Conservation (phyloP, 2,329 filamentous ascomycete genomes). For the Onygenales sp. region DNA sequence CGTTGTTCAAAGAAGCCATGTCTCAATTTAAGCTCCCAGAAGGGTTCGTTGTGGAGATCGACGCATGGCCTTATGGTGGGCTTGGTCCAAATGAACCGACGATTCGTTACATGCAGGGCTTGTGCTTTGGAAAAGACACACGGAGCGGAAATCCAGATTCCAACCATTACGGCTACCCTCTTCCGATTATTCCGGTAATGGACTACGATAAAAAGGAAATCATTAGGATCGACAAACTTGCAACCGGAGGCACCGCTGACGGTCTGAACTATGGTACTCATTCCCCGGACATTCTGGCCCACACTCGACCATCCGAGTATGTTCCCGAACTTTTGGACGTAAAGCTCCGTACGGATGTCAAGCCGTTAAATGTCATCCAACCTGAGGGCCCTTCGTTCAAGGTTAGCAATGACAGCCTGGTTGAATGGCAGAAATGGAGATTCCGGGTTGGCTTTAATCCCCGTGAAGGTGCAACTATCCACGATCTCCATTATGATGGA, state of each 20-base stretch:
- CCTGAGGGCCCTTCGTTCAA: constrained; percentile 57
- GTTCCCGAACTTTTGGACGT: constrained; percentile 39
- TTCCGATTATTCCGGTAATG: constrained; percentile 52
- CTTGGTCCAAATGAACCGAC: constrained; percentile 38
- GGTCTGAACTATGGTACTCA: constrained; percentile 32
- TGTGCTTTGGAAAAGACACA: constrained; percentile 44
- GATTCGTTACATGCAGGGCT: constrained; percentile 43
- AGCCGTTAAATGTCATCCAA: constrained; percentile 61
- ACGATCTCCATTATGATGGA: constrained; percentile 56
- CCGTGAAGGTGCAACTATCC: constrained; percentile 57
- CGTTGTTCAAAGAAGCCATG: constrained; percentile 42
- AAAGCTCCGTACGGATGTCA: constrained; percentile 44
- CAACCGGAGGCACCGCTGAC: constrained; percentile 43
- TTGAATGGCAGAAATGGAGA: constrained; percentile 57
- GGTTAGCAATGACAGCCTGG: constrained; percentile 39
- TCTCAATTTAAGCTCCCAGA: constrained; percentile 44
- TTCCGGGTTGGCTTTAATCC: constrained; percentile 60
- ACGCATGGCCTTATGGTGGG: constrained; percentile 51
- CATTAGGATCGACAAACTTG: constrained; percentile 49
- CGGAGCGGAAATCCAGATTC: constrained; percentile 42
- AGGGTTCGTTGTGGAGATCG: constrained; percentile 47
- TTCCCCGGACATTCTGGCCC: constrained; percentile 41
- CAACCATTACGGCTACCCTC: constrained; percentile 54
- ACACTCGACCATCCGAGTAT: constrained; percentile 46
- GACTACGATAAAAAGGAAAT: constrained; percentile 47